Evolutionary conservation across 768 basidiomycete species (phyloP).

Genomic region (Pisolithus albus): DNA sequence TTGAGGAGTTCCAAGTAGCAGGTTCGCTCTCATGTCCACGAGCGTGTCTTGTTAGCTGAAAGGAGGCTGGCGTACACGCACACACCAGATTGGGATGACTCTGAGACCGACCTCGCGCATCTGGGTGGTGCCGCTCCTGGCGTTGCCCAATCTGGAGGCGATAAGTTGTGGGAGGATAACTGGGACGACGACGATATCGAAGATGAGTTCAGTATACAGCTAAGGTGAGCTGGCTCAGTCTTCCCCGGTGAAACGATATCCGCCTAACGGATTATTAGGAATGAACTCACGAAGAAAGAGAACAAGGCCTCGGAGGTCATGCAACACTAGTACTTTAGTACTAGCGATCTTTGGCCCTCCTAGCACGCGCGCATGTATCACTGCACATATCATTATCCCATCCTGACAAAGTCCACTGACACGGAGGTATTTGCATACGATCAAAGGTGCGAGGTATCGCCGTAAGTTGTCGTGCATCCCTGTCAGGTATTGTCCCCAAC

Average conservation of each 20-base stretch:
- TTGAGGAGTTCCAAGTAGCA: constrained; percentile 85
- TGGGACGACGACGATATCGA: constrained; percentile 99
- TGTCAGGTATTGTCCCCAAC: neutral
- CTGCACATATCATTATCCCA: neutral
- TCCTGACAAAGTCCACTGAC: neutral
- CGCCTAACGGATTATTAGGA: constrained; percentile 31
- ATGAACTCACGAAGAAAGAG: constrained; percentile 57
- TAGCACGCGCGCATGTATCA: neutral
- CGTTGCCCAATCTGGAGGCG: constrained; percentile 70
- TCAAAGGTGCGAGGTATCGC: too few relatives aligned
- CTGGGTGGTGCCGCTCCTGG: constrained; percentile 68
- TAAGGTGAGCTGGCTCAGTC: constrained; percentile 57
- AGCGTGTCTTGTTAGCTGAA: constrained; percentile 2
- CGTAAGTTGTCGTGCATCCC: too few relatives aligned
- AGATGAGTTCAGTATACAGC: constrained; percentile 92
- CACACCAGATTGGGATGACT: constrained; percentile 75
- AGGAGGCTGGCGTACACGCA: neutral
- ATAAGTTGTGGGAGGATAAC: constrained; percentile 98
- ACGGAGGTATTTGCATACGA: too few relatives aligned
- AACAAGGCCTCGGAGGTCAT: constrained; percentile 9
- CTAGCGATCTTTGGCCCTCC: neutral
- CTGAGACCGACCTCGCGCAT: constrained; percentile 75
- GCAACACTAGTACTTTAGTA: too few relatives aligned
- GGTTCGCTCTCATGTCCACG: constrained; percentile 40
- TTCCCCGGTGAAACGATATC: neutral